These are phyloP conservation scores for Elasticomyces elasticus DNA, from an alignment of 495 filamentous ascomycete genomes.

Conservation along the genomic window DNA sequence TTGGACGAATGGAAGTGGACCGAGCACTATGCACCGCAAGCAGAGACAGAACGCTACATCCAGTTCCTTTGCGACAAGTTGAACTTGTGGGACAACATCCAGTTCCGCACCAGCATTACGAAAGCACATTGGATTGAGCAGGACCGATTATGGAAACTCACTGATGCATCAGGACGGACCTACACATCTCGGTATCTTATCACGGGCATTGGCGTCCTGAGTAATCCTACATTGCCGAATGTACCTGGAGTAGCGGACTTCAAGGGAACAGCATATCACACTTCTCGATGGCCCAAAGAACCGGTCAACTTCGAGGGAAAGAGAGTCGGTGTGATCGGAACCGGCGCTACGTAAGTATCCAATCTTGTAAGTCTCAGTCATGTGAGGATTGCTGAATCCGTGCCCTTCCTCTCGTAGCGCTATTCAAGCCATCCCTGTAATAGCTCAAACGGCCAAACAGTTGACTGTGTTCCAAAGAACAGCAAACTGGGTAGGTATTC, in stretches of 20 bases:
- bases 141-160: slow-evolving; percentile 21
- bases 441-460: slow-evolving; percentile 12
- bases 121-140: slow-evolving; percentile 18
- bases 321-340: slow-evolving; percentile 16
- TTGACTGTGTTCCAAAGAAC: slow-evolving; percentile 21
- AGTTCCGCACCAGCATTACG: slow-evolving; percentile 23
- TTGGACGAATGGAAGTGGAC: slow-evolving; percentile 11
- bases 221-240: slow-evolving; percentile 24
- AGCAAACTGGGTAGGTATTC: slow-evolving; percentile 8
- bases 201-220: slow-evolving; percentile 29
- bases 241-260: slow-evolving; percentile 30
- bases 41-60: slow-evolving; percentile 23
- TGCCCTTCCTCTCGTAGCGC: too few relatives aligned
- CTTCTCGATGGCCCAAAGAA: slow-evolving; percentile 40
- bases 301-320: slow-evolving; percentile 6
- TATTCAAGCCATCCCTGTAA: slow-evolving; percentile 18
- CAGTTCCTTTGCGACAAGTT: slow-evolving; percentile 27
- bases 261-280: slow-evolving; percentile 41
- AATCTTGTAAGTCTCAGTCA: too few relatives aligned
- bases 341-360: slow-evolving; percentile 16
- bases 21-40: slow-evolving; percentile 8
- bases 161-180: slow-evolving; percentile 9
- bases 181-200: slow-evolving; percentile 27
- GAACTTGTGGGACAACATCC: slow-evolving; percentile 23
- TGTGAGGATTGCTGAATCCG: too few relatives aligned